Conservation (phyloP, 2,329 filamentous ascomycete species). For the Aspergillus neoniger region DNA sequence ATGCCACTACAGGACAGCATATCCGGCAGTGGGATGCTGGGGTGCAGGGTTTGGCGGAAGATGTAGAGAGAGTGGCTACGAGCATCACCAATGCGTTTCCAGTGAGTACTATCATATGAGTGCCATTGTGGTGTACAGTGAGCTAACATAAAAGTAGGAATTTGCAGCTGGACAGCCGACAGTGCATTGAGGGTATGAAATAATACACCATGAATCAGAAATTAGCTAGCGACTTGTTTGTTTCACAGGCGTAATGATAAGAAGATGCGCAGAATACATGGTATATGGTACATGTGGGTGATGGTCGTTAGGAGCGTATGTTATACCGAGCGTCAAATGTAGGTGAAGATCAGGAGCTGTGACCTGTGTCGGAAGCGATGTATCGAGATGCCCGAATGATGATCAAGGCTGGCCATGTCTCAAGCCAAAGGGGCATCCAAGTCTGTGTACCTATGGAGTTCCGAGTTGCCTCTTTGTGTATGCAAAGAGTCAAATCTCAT, state of each 20-base stretch:
- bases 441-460: not conserved
- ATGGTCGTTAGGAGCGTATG: not conserved
- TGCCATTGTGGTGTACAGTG: not conserved
- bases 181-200: slow-evolving; percentile 29
- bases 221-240: not conserved
- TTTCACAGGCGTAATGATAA: not conserved
- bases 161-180: slow-evolving; percentile 37
- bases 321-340: not conserved
- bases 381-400: not conserved
- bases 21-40: slow-evolving; percentile 87
- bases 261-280: not conserved
- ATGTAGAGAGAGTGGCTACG: slow-evolving; percentile 83
- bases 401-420: not conserved
- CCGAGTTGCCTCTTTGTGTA: not conserved
- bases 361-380: not conserved
- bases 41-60: slow-evolving; percentile 81
- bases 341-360: not conserved
- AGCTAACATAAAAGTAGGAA: slow-evolving; percentile 25
- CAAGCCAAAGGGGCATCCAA: not conserved
- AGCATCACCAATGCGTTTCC: slow-evolving; percentile 80
- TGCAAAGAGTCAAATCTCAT: not conserved
- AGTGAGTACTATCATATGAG: slow-evolving; percentile 45
- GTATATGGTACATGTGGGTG: not conserved
- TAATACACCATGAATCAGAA: not conserved
- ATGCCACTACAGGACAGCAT: slow-evolving; percentile 69